Evolutionary conservation across 1,284 basidiomycete species (phyloP).

Genomic region (Hypsizygus ulmarius): DNA sequence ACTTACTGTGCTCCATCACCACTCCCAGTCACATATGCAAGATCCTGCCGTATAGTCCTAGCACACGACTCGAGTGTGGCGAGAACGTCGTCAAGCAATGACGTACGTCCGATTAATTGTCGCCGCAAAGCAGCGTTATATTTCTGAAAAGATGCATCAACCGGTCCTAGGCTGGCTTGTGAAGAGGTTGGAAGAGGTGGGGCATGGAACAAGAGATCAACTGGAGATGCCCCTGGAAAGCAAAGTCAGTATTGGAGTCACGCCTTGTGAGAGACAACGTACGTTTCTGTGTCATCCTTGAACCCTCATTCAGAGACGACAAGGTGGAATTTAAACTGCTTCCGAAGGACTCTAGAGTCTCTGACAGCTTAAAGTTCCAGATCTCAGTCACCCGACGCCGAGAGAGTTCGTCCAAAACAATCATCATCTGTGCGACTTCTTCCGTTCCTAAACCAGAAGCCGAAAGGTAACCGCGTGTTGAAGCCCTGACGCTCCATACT

Average conservation of each 20-base stretch:
- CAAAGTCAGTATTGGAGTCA: conserved; percentile 6
- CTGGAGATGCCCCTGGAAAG: conserved; percentile 46
- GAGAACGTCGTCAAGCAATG: conserved; percentile 56
- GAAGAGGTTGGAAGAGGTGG: conserved; percentile 46
- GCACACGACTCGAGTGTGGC: conserved; percentile 56
- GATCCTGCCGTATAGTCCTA: conserved; percentile 52
- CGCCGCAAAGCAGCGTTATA: conserved; percentile 55
- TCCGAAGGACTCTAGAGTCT: conserved; percentile 46
- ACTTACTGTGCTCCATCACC: conserved; percentile 37
- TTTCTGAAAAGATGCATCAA: conserved; percentile 51
- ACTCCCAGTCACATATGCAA: conserved; percentile 43
- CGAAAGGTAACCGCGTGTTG: conserved; percentile 46
- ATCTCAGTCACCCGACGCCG: conserved; percentile 51
- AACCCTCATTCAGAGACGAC: conserved; percentile 27
- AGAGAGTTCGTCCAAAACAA: conserved; percentile 50
- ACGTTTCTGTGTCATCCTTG: conserved; percentile 31
- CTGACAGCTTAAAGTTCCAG: conserved; percentile 48
- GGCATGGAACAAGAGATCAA: conserved; percentile 53
- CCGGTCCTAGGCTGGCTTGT: conserved; percentile 37
- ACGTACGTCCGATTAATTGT: conserved; percentile 60
- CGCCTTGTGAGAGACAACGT: conserved; percentile 4
- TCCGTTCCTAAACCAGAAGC: conserved; percentile 39
- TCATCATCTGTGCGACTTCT: conserved; percentile 42
- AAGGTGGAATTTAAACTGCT: conserved; percentile 36
- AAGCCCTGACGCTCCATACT: conserved; percentile 62